These are phyloP conservation scores for Phytophthora tubulina DNA, from an alignment of 352 stramenopile genomes.

Conservation along the genomic window DNA sequence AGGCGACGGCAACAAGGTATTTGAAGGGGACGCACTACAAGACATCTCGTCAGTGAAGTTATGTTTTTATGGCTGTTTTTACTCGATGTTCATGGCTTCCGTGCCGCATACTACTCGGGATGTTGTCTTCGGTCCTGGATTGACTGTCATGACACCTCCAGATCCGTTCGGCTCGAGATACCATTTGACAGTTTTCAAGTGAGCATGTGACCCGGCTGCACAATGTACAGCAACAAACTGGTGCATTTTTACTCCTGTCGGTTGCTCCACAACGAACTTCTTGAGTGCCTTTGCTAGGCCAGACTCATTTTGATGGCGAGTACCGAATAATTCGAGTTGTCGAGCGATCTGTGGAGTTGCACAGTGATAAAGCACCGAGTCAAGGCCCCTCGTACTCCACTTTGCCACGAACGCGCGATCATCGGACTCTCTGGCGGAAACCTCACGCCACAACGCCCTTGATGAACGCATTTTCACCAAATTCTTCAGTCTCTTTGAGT, in stretches of 20 bases:
- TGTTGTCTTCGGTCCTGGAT: constrained; percentile 2
- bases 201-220: constrained; percentile 25
- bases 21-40: no score
- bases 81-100: not conserved
- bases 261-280: constrained; percentile 28
- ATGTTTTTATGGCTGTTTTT: not conserved
- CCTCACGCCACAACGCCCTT: constrained; percentile 7
- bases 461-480: constrained; percentile 5
- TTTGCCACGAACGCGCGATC: constrained; percentile 39
- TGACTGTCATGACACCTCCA: constrained; percentile 34
- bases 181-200: constrained; percentile 37
- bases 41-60: not conserved
- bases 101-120: constrained; percentile 18
- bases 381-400: constrained; percentile 32
- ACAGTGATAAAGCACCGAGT: constrained; percentile 45
- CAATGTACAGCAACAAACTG: constrained; percentile 40
- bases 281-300: constrained; percentile 10
- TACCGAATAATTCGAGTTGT: constrained; percentile 33
- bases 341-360: constrained; percentile 41
- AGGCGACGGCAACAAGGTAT: no score
- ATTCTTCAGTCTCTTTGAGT: constrained; percentile 13
- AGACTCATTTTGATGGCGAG: constrained; percentile 1
- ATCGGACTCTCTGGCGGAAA: constrained; percentile 12
- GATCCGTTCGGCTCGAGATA: constrained; percentile 25
- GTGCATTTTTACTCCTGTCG: constrained; percentile 23